These are phyloP conservation scores for Ophiognomonia clavigignenti-juglandacearum DNA, from an alignment of 2,329 filamentous ascomycete species.

Conservation along the genomic window DNA sequence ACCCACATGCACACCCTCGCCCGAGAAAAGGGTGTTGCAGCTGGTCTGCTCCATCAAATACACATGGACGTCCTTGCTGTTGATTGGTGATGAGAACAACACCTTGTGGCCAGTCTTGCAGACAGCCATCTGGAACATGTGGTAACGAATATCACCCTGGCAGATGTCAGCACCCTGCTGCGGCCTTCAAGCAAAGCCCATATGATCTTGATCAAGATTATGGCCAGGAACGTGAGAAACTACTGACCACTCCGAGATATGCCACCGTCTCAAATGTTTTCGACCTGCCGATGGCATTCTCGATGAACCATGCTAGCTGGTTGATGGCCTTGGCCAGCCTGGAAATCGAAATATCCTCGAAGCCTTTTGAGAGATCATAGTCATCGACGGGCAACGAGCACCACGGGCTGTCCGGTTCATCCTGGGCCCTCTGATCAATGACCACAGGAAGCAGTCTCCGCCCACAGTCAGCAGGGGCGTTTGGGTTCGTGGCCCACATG, in stretches of 20 bases:
- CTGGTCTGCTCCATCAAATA: constrained; percentile 19
- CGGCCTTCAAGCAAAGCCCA: too few species aligned
- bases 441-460: constrained; percentile 16
- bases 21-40: constrained; percentile 18
- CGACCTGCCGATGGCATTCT: constrained; percentile 15
- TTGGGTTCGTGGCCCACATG: neutral
- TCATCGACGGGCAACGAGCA: constrained; percentile 20
- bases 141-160: constrained; percentile 18
- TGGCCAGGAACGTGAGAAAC: too few species aligned
- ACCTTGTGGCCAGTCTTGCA: constrained; percentile 21
- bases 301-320: constrained; percentile 20
- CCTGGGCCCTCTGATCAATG: constrained; percentile 17
- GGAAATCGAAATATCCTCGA: constrained; percentile 19
- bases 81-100: constrained; percentile 20
- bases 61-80: constrained; percentile 17
- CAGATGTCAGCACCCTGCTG: neutral
- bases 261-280: constrained; percentile 18
- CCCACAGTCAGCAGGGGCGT: constrained; percentile 8
- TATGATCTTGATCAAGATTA: too few species aligned
- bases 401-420: constrained; percentile 17
- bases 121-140: constrained; percentile 21
- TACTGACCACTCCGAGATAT: constrained; percentile 15
- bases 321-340: constrained; percentile 20
- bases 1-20: constrained; percentile 14
- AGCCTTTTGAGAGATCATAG: constrained; percentile 19